Conservation (phyloP, 805 yeast genomes). For the Yamadazyma endophytica region DNA sequence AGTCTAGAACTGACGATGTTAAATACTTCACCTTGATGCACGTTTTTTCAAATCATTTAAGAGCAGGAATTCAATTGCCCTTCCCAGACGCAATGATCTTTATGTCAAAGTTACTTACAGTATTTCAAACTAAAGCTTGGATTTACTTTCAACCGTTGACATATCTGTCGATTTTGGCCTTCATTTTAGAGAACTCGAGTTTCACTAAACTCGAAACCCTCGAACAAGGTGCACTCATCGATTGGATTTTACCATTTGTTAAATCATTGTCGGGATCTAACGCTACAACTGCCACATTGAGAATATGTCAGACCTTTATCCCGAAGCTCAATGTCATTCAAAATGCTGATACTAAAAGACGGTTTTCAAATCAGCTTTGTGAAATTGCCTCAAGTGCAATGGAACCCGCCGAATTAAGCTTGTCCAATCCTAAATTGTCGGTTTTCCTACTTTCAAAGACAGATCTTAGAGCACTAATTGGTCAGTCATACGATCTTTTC, state of each 20-base stretch:
- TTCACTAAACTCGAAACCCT: background rate
- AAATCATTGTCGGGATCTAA: constrained; percentile 4
- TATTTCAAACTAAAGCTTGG: constrained; percentile 53
- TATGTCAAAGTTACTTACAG: constrained; percentile 40
- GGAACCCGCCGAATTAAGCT: too few relatives aligned
- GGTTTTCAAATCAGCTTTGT: too few relatives aligned
- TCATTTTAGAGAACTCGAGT: constrained; percentile 52
- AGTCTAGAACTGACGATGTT: constrained; percentile 25
- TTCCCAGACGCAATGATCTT: constrained; percentile 55
- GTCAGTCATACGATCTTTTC: too few relatives aligned
- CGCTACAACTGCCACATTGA: constrained; percentile 1
- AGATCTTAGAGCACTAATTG: too few relatives aligned
- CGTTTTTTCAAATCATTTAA: constrained; percentile 48
- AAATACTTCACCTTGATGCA: constrained; percentile 32
- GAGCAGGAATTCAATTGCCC: constrained; percentile 47
- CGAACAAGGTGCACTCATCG: background rate
- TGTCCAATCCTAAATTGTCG: too few relatives aligned
- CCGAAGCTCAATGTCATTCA: constrained; percentile 1
- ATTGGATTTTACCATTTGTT: constrained; percentile 37
- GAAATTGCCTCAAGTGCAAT: too few relatives aligned
- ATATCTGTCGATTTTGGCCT: constrained; percentile 54
- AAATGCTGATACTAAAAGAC: too few relatives aligned
- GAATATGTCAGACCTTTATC: constrained; percentile 3
- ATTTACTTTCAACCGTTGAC: constrained; percentile 47
- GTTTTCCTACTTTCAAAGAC: too few relatives aligned